phyloP scores from a whole-genome alignment of 2,329 filamentous ascomycete species.

The Colletotrichum phormii region DNA sequence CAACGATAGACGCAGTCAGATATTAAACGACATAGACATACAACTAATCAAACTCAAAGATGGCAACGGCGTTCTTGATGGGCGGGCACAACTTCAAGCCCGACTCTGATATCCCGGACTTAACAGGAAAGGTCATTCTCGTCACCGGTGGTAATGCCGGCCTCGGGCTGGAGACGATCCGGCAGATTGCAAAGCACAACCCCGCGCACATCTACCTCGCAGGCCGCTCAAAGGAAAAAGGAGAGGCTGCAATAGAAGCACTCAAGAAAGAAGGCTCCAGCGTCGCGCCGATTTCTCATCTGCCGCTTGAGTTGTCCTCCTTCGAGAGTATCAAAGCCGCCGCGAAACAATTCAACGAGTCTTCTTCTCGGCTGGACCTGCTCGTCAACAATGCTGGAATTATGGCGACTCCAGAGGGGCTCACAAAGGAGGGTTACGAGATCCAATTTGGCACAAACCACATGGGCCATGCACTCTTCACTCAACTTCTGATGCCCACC shows the following conservation, averaged over 20 bases:
- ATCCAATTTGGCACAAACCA: slow-evolving; percentile 47
- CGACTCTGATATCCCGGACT: slow-evolving; percentile 45
- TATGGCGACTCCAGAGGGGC: slow-evolving; percentile 41
- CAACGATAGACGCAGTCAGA: not conserved
- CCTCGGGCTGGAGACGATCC: slow-evolving; percentile 52
- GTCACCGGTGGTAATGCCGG: slow-evolving; percentile 55
- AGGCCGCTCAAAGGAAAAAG: slow-evolving; percentile 34
- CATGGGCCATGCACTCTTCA: slow-evolving; percentile 43
- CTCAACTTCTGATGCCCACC: slow-evolving; percentile 40
- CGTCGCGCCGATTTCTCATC: slow-evolving; percentile 7
- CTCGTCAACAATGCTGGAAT: slow-evolving; percentile 45
- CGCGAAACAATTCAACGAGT: slow-evolving; percentile 25
- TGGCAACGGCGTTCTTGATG: slow-evolving; percentile 28
- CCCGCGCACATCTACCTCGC: slow-evolving; percentile 36
- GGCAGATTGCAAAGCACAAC: slow-evolving; percentile 51
- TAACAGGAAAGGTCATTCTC: slow-evolving; percentile 49
- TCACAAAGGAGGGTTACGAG: slow-evolving; percentile 45
- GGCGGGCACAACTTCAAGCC: slow-evolving; percentile 29
- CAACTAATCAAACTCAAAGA: not conserved
- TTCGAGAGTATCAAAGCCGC: slow-evolving; percentile 35
- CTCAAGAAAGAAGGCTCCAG: slow-evolving; percentile 13
- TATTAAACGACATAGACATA: not conserved
- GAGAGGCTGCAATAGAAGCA: slow-evolving; percentile 21
- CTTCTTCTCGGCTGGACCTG: slow-evolving; percentile 44
- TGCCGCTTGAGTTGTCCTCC: slow-evolving; percentile 33